Percentiles rank a stretch among this genome's conserved stretches.
These are phyloP conservation scores for Talaromyces sp. DNA, from an alignment of 2,329 filamentous ascomycete genomes.

Conservation along the genomic window DNA sequence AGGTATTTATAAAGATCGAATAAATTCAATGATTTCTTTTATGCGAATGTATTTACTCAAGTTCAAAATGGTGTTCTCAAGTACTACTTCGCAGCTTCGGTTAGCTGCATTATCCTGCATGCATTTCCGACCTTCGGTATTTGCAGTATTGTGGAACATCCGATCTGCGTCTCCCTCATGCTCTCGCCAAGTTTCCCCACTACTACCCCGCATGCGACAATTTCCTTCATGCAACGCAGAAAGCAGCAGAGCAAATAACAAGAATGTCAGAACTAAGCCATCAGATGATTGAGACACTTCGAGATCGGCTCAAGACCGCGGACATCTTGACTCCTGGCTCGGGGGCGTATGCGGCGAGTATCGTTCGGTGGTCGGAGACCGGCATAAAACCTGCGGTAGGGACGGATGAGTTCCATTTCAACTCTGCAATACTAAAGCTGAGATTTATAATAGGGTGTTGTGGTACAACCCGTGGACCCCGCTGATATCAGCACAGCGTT, in stretches of 20 bases:
- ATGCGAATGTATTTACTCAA: too few species aligned
- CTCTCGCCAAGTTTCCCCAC: too few species aligned
- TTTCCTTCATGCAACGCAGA: too few species aligned
- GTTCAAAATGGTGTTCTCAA: too few species aligned
- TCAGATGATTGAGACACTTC: slow-evolving; percentile 10
- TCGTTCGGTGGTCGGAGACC: slow-evolving; percentile 36
- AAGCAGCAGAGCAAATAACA: too few species aligned
- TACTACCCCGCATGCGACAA: too few species aligned
- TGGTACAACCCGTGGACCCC: slow-evolving; percentile 46
- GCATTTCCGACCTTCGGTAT: too few species aligned
- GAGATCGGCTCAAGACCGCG: slow-evolving; percentile 9
- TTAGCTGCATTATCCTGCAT: too few species aligned
- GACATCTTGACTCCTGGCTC: slow-evolving; percentile 25
- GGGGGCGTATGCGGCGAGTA: slow-evolving; percentile 24
- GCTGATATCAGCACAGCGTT: slow-evolving; percentile 49
- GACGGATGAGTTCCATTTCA: not conserved
- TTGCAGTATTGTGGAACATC: not conserved
- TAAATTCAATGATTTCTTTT: too few species aligned
- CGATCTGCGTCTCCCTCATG: not conserved
- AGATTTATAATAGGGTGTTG: slow-evolving; percentile 41
- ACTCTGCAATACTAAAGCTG: not conserved
- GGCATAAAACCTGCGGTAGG: slow-evolving; percentile 33
- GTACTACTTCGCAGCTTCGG: too few species aligned
- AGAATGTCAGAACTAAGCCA: not conserved
- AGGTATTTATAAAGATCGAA: too few species aligned